A percentile compares a stretch with the other conserved stretches of the same genome.
Evolutionary conservation across 2,329 filamentous ascomycete genomes (phyloP).

Genomic region (Neocucurbitaria cava): DNA sequence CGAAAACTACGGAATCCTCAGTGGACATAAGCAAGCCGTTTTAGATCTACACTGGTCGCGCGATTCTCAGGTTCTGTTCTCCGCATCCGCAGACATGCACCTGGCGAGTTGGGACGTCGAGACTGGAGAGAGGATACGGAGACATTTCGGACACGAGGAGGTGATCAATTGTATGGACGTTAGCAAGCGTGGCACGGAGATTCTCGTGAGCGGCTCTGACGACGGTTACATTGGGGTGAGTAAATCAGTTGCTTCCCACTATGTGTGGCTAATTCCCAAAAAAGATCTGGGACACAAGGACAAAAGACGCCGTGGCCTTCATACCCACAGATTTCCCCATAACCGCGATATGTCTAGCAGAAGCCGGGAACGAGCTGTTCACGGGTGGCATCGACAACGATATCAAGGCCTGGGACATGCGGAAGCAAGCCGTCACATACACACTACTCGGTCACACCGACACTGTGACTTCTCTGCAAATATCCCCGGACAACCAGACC

Average conservation of each 20-base stretch:
- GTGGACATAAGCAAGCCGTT: slow-evolving; percentile 88
- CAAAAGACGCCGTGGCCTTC: slow-evolving; percentile 86
- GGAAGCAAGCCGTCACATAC: slow-evolving; percentile 89
- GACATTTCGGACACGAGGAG: slow-evolving; percentile 92
- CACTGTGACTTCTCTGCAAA: slow-evolving; percentile 84
- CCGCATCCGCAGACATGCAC: slow-evolving; percentile 91
- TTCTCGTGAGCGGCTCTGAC: slow-evolving; percentile 89
- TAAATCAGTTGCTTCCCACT: neutral
- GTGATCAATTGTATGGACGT: slow-evolving; percentile 93
- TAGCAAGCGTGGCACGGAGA: slow-evolving; percentile 86
- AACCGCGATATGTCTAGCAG: slow-evolving; percentile 87
- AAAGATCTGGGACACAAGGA: slow-evolving; percentile 87
- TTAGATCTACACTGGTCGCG: slow-evolving; percentile 96
- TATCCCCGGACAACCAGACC: slow-evolving; percentile 93
- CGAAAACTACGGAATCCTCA: slow-evolving; percentile 90
- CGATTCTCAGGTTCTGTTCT: slow-evolving; percentile 88
- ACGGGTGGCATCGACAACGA: slow-evolving; percentile 96
- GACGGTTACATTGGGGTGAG: slow-evolving; percentile 81
- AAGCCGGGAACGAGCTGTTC: slow-evolving; percentile 95
- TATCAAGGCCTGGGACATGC: slow-evolving; percentile 95
- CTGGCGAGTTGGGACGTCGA: slow-evolving; percentile 95
- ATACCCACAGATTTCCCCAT: slow-evolving; percentile 92
- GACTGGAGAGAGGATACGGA: slow-evolving; percentile 87
- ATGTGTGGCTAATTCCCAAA: slow-evolving; percentile 22
- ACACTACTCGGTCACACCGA: slow-evolving; percentile 89